Evolutionary conservation across 441 rosid genomes (phyloP).

Genomic region (Flueggea neowawraea): DNA sequence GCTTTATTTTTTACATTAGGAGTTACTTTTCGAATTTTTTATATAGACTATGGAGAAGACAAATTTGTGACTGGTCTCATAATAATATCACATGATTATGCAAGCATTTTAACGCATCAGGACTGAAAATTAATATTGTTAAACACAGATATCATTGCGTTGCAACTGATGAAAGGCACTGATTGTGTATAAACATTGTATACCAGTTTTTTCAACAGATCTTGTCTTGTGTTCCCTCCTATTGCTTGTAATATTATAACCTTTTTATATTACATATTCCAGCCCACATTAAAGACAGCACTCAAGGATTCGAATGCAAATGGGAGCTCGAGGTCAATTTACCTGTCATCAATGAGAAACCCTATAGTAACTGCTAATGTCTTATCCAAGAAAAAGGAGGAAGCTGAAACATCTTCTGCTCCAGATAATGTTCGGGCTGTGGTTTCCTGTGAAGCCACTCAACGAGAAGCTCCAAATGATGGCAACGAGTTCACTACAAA

Average conservation of each 20-base stretch:
- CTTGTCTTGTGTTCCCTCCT: neutral
- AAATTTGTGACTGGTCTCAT: too few relatives aligned
- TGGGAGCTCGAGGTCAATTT: slow-evolving; percentile 37
- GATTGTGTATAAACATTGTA: too few relatives aligned
- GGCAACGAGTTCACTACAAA: slow-evolving; percentile 24
- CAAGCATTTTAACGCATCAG: too few relatives aligned
- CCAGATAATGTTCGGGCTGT: slow-evolving; percentile 29
- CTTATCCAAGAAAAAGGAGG: slow-evolving; percentile 32
- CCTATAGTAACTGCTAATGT: slow-evolving; percentile 20
- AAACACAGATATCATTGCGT: too few relatives aligned
- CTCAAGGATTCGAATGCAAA: slow-evolving; percentile 33
- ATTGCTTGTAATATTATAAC: slow-evolving; percentile 8
- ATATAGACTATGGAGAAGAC: too few relatives aligned
- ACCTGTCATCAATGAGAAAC: slow-evolving; percentile 26
- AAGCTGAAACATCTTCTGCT: slow-evolving; percentile 26
- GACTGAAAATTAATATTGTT: too few relatives aligned
- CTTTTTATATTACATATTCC: slow-evolving; percentile 25
- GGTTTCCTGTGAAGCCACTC: slow-evolving; percentile 33
- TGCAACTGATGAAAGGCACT: too few relatives aligned
- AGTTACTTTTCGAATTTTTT: too few relatives aligned
- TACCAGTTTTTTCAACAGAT: neutral
- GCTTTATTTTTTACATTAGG: too few relatives aligned
- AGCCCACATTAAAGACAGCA: slow-evolving; percentile 46
- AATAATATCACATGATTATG: too few relatives aligned
- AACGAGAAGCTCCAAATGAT: slow-evolving; percentile 26